Conservation (phyloP, 768 basidiomycete species). For the Boletus bicolor region DNA sequence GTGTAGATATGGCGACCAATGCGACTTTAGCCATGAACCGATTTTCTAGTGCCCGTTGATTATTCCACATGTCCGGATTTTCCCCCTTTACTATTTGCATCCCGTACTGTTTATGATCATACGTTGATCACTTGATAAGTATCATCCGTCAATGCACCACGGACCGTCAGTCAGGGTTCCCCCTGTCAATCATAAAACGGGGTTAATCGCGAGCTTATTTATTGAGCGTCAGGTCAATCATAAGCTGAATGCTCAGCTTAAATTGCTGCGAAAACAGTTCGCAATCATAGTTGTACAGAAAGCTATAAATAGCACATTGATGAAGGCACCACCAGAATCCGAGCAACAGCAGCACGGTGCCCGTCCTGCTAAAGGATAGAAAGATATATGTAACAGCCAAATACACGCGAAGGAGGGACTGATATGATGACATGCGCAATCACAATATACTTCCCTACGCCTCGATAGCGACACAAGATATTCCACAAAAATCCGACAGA, state of each 20-base stretch:
- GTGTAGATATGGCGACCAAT: constrained; percentile 87
- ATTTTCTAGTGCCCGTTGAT: constrained; percentile 25
- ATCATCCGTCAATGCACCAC: background rate
- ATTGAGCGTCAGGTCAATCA: background rate
- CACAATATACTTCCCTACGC: constrained; percentile 31
- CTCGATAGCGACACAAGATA: constrained; percentile 29
- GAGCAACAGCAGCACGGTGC: constrained; percentile 20
- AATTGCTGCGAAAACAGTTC: constrained; percentile 10
- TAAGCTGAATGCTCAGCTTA: background rate
- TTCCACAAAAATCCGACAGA: constrained; percentile 34
- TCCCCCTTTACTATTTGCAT: constrained; percentile 9
- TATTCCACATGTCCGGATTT: background rate
- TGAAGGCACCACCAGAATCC: constrained; percentile 26
- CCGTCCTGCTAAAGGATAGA: constrained; percentile 28
- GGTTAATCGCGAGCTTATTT: constrained; percentile 20
- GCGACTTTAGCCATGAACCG: constrained; percentile 75
- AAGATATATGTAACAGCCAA: constrained; percentile 30
- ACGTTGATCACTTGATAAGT: constrained; percentile 13
- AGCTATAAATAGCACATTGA: constrained; percentile 36
- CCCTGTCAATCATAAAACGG: constrained; percentile 3
- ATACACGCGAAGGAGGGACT: constrained; percentile 10
- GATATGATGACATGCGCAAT: constrained; percentile 20
- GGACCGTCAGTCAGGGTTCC: background rate
- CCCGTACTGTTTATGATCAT: constrained; percentile 13
- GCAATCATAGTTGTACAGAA: constrained; percentile 33